Evolutionary conservation across 2,329 filamentous ascomycete species (phyloP).

Genomic region (Cladosporium sp.): DNA sequence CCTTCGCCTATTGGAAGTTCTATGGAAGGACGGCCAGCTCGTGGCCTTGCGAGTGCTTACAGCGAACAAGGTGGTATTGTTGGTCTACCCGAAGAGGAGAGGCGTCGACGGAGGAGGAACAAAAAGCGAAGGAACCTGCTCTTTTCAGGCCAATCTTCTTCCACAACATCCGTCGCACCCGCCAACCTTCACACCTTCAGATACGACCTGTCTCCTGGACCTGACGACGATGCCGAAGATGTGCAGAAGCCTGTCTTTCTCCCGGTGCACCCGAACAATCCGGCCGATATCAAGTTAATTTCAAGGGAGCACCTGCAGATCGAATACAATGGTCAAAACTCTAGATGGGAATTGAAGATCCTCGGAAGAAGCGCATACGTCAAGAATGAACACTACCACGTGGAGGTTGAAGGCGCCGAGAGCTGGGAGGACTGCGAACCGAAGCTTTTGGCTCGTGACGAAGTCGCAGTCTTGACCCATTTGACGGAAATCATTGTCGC

Average conservation of each 20-base stretch:
- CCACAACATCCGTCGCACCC: slow-evolving; percentile 44
- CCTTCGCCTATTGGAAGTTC: slow-evolving; percentile 17
- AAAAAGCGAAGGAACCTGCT: slow-evolving; percentile 8
- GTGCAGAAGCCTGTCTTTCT: slow-evolving; percentile 53
- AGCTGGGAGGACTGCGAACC: slow-evolving; percentile 10
- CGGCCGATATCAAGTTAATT: slow-evolving; percentile 64
- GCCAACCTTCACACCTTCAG: slow-evolving; percentile 16
- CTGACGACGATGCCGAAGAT: slow-evolving; percentile 31
- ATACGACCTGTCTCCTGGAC: slow-evolving; percentile 22
- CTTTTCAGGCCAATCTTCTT: slow-evolving; percentile 36
- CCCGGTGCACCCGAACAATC: slow-evolving; percentile 66
- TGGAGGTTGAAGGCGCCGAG: slow-evolving; percentile 6
- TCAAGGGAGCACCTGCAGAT: slow-evolving; percentile 71
- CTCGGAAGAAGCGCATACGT: slow-evolving; percentile 67
- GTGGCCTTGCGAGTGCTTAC: slow-evolving; percentile 26
- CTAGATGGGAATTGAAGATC: slow-evolving; percentile 61
- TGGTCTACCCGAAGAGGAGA: slow-evolving; percentile 51
- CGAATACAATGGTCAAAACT: slow-evolving; percentile 58
- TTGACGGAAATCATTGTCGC: slow-evolving; percentile 68
- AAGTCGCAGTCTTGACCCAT: slow-evolving; percentile 55
- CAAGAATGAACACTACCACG: slow-evolving; percentile 46
- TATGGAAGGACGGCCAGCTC: slow-evolving; percentile 27
- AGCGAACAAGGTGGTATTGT: slow-evolving; percentile 30
- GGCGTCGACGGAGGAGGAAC: slow-evolving; percentile 10
- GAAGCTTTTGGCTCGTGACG: slow-evolving; percentile 32